phyloP scores from a whole-genome alignment of 176 grass and related monocot species.

The Luzula sylvatica region DNA sequence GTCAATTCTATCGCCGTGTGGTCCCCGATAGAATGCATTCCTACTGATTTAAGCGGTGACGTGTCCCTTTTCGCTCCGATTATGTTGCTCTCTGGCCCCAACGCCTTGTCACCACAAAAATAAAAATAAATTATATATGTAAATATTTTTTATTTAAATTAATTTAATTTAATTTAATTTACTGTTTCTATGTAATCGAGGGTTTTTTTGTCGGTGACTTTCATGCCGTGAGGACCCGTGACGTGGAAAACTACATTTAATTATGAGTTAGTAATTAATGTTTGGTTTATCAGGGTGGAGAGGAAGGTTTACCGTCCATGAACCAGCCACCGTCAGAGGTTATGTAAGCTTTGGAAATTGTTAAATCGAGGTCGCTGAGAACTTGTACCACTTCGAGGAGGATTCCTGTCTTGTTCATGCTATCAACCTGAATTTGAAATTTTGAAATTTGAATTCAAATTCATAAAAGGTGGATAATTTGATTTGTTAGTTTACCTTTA shows the following conservation, averaged over 20 bases:
- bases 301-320: constrained; percentile 68
- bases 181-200: constrained; percentile 86
- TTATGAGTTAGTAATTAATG: background rate
- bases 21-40: constrained; percentile 69
- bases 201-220: constrained; percentile 72
- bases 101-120: constrained; percentile 38
- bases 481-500: constrained; percentile 44
- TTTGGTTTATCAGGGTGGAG: background rate
- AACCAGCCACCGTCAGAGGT: constrained; percentile 97
- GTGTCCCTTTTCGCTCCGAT: constrained; percentile 24
- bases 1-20: constrained; percentile 81
- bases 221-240: constrained; percentile 58
- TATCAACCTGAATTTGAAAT: constrained; percentile 56
- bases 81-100: constrained; percentile 76
- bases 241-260: constrained; percentile 81
- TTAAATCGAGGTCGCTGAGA: constrained; percentile 72
- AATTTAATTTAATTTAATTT: background rate
- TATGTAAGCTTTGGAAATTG: constrained; percentile 92
- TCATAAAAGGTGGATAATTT: background rate
- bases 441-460: background rate
- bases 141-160: constrained; percentile 1
- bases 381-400: constrained; percentile 95
- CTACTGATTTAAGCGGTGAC: constrained; percentile 47
- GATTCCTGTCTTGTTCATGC: constrained; percentile 88
- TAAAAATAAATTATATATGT: constrained; percentile 9